Conservation (phyloP, 352 stramenopile genomes). For the Chrysophaeum taylorii region DNA sequence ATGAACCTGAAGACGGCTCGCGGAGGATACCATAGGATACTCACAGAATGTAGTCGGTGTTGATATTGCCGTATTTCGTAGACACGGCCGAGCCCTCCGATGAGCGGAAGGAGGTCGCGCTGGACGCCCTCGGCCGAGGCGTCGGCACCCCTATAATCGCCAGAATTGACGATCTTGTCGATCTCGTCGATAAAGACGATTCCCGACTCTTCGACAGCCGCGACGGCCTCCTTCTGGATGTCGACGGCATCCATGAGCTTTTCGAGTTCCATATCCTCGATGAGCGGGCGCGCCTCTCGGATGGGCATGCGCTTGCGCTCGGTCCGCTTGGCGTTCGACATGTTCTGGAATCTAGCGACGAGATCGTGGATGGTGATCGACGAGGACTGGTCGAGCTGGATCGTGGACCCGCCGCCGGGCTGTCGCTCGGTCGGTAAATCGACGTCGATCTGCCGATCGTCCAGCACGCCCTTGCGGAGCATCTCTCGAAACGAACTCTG, state of each 20-base stretch:
- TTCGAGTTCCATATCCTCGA: constrained; percentile 91
- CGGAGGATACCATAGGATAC: too few species aligned
- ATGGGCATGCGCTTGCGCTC: constrained; percentile 85
- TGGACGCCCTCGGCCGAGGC: constrained; percentile 96
- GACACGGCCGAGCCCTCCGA: constrained; percentile 96
- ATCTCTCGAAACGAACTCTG: constrained; percentile 76
- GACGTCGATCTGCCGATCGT: constrained; percentile 58
- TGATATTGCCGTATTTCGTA: constrained; percentile 98
- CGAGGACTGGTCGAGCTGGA: constrained; percentile 20
- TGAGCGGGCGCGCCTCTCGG: constrained; percentile 75
- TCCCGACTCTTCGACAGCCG: constrained; percentile 88
- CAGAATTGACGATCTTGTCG: constrained; percentile 96
- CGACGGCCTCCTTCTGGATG: constrained; percentile 62
- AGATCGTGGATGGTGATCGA: not conserved
- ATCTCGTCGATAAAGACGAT: constrained; percentile 99
- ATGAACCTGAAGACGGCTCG: too few species aligned
- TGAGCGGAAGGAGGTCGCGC: constrained; percentile 91
- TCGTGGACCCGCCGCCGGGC: constrained; percentile 19
- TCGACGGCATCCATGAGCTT: constrained; percentile 64
- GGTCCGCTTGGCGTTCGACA: constrained; percentile 55
- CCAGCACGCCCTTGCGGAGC: constrained; percentile 61
- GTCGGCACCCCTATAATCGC: constrained; percentile 82
- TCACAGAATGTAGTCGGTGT: constrained; percentile 98
- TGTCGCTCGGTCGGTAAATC: constrained; percentile 42
- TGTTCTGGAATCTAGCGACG: constrained; percentile 15